Conservation (phyloP, 352 stramenopile species). For the Pythium pectinolyticum region DNA sequence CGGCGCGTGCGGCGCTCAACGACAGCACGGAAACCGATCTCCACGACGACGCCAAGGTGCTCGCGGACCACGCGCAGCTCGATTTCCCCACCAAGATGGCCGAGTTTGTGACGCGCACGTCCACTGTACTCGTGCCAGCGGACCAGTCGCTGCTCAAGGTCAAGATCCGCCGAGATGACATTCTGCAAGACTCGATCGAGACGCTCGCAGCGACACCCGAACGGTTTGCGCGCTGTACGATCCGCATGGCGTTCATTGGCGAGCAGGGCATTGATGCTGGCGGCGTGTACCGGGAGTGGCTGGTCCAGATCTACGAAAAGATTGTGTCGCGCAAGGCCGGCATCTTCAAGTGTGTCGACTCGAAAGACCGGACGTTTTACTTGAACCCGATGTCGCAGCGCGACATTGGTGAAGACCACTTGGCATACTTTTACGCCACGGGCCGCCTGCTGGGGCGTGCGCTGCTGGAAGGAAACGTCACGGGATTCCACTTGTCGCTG, state of each 20-base stretch:
- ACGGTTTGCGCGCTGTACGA: conserved; percentile 41
- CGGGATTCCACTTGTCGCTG: conserved; percentile 93
- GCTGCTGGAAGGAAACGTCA: conserved; percentile 90
- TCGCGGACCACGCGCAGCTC: conserved; percentile 5
- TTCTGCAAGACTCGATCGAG: conserved; percentile 72
- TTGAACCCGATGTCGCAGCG: conserved; percentile 60
- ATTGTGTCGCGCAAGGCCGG: conserved; percentile 44
- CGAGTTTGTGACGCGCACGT: conserved; percentile 11
- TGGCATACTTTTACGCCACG: conserved; percentile 58
- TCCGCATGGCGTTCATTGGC: conserved; percentile 81
- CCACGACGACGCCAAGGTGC: conserved; percentile 3
- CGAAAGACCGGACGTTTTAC: conserved; percentile 50
- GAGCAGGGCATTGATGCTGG: conserved; percentile 83
- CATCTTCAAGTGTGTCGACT: conserved; percentile 59
- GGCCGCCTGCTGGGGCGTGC: conserved; percentile 60
- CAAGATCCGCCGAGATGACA: conserved; percentile 22
- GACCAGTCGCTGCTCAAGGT: not conserved
- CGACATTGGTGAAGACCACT: conserved; percentile 64
- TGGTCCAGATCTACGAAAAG: conserved; percentile 67
- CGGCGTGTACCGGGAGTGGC: conserved; percentile 86
- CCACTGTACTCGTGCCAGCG: not conserved
- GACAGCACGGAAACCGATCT: not conserved
- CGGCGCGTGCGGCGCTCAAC: not conserved
- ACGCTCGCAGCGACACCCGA: conserved; percentile 45
- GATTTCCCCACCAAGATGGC: conserved; percentile 23